phyloP scores from a whole-genome alignment of 2,329 filamentous ascomycete genomes.

The Botrytis deweyae region DNA sequence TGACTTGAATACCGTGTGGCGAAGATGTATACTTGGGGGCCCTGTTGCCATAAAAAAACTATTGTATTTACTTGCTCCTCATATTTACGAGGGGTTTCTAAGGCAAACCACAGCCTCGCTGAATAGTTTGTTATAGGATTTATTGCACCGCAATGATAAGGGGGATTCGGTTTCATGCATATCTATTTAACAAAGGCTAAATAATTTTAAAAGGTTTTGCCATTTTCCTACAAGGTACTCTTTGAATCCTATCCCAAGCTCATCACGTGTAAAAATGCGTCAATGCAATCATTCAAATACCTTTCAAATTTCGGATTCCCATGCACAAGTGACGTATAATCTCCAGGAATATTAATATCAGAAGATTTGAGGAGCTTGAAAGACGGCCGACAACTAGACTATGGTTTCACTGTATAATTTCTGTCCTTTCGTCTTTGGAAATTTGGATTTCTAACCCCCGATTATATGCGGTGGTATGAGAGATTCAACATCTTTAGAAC shows the following conservation, averaged over 20 bases:
- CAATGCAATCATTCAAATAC: background rate
- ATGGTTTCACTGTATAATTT: background rate
- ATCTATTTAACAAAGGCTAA: background rate
- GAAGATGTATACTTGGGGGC: too few species aligned
- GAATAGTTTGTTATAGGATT: too few species aligned
- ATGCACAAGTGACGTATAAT: background rate
- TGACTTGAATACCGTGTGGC: too few species aligned
- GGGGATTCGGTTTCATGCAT: background rate
- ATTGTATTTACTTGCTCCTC: background rate
- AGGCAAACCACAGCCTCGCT: too few species aligned
- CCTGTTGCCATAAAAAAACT: too few species aligned
- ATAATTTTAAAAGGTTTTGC: background rate
- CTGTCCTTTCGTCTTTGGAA: too few species aligned
- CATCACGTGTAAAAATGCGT: background rate
- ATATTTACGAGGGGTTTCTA: background rate
- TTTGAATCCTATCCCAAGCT: background rate
- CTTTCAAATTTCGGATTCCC: accelerated
- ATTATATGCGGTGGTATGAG: too few species aligned
- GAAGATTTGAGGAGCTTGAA: too few species aligned
- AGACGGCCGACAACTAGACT: background rate
- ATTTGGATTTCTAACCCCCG: too few species aligned
- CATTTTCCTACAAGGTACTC: background rate
- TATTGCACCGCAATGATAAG: background rate
- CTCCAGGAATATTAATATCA: background rate
- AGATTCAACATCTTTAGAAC: background rate